These are phyloP conservation scores for Mollisiaceae sp. DNA, from an alignment of 2,329 filamentous ascomycete species.

Conservation along the genomic window DNA sequence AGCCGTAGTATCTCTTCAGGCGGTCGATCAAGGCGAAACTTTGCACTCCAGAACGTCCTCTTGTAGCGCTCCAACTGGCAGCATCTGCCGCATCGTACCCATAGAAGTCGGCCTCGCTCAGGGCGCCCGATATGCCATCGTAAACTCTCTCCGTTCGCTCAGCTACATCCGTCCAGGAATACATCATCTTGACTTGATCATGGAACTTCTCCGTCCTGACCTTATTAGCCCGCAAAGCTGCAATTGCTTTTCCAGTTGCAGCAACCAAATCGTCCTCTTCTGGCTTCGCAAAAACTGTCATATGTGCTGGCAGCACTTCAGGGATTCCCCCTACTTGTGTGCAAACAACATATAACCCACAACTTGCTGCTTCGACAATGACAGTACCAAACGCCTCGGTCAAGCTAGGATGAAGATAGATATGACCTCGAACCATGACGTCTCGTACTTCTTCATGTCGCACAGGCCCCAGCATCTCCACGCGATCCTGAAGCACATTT, in stretches of 20 bases:
- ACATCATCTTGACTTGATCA: conserved; percentile 97
- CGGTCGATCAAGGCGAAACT: conserved; percentile 94
- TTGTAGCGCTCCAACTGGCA: conserved; percentile 69
- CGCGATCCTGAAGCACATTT: conserved; percentile 89
- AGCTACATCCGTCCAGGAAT: conserved; percentile 96
- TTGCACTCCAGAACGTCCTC: conserved; percentile 71
- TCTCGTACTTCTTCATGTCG: conserved; percentile 96
- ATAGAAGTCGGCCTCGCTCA: conserved; percentile 87
- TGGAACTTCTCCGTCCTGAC: conserved; percentile 94
- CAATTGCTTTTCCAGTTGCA: conserved; percentile 89
- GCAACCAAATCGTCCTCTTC: conserved; percentile 94
- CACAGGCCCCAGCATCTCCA: conserved; percentile 89
- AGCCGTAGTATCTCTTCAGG: conserved; percentile 95
- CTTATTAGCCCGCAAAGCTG: conserved; percentile 80
- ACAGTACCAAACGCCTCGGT: conserved; percentile 98
- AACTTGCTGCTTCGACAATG: conserved; percentile 95
- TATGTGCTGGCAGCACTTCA: conserved; percentile 91
- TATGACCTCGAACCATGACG: conserved; percentile 96
- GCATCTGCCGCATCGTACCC: conserved; percentile 72
- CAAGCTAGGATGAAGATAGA: conserved; percentile 92
- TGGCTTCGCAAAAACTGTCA: conserved; percentile 96
- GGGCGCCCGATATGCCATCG: conserved; percentile 86
- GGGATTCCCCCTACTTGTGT: conserved; percentile 97
- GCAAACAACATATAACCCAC: conserved; percentile 94
- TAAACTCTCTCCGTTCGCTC: conserved; percentile 94